Evolutionary conservation across 371 early-diverging fungal genomes (phyloP), one percentile per base, ranked within the genome.

Genomic region (Apophysomyces elegans): DNA sequence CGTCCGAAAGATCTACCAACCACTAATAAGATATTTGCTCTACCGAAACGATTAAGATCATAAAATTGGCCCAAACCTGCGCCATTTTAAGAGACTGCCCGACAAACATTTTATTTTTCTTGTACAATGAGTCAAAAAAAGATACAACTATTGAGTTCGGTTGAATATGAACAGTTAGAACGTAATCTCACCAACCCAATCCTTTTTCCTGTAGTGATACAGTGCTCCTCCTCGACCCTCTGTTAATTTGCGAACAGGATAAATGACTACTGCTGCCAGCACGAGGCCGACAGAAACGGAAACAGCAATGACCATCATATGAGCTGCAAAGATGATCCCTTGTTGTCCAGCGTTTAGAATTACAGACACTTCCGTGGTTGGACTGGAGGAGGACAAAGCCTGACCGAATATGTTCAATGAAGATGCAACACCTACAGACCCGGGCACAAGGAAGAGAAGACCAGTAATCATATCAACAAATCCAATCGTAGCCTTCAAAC

Each of bases 381-480:
- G 62, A 8, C 54, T 65, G 1, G 62, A 59, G 0, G 73, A 67
- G 0, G 69, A 57, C 21, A 70, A 13, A 1, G 58, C 64, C 43
- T 70, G 66, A 7, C 70, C 66, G 58, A 76, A 71, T 0, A 65
- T 62, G 18, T 62, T 66, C 4, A 76, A 47, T 4, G 76, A 71
- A 5, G 71, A 72, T 2, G 76, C 63, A 1, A 76, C 76, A 35
- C 76, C 76, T 4, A 76, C 73, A 5, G 76, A 73, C 0, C 76
- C 76, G 38, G 76, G 76, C 2, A 73, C 76, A 14, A 76, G 21
- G 62, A 76, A 76, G 46, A 76, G 39, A 5, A 76, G 36, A 0
- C 76, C 76, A 26, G 71, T 71, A 16, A 76, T 70, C 76, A 76
- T 76, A 45, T 76, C 76, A 4, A 70, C 71, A 65, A 76, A 76